Conservation (phyloP, 129 eudicot species). For the Solidago caesia region DNA sequence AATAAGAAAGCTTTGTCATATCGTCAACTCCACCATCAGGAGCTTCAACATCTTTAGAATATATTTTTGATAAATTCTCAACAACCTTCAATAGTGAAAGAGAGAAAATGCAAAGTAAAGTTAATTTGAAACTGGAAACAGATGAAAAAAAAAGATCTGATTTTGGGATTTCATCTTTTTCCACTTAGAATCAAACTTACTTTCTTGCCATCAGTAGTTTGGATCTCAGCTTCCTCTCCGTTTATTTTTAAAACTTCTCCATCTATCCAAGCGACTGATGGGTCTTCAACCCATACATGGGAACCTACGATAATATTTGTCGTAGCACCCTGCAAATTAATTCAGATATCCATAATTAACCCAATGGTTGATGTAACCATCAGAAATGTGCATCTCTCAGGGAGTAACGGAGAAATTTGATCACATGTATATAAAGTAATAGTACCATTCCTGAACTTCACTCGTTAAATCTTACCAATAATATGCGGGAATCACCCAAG, state of each 20-base stretch:
- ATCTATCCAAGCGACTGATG: conserved; percentile 77
- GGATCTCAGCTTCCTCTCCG: conserved; percentile 71
- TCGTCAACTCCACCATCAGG: conserved; percentile 87
- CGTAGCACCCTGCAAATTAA: conserved; percentile 69
- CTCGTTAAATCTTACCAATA: conserved; percentile 11
- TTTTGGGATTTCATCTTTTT: neutral
- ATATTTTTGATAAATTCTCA: conserved; percentile 51
- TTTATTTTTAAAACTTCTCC: conserved; percentile 71
- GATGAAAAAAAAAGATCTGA: neutral
- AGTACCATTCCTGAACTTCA: conserved; percentile 3
- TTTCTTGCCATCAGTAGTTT: conserved; percentile 59
- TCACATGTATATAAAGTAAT: neutral
- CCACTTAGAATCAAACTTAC: conserved; percentile 36
- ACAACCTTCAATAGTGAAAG: conserved; percentile 45
- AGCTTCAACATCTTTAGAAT: conserved; percentile 78
- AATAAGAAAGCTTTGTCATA: conserved; percentile 83
- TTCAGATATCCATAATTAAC: conserved; percentile 27
- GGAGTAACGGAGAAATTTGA: neutral
- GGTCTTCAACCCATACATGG: conserved; percentile 94
- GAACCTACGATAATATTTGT: conserved; percentile 79
- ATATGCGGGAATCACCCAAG: neutral
- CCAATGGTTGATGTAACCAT: conserved; percentile 5
- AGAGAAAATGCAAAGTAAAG: conserved; percentile 13
- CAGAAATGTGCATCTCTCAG: neutral
- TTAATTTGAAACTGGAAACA: conserved; percentile 4